These are phyloP conservation scores for Tylopilus sp. DNA, from an alignment of 1,284 basidiomycete species.

Conservation along the genomic window DNA sequence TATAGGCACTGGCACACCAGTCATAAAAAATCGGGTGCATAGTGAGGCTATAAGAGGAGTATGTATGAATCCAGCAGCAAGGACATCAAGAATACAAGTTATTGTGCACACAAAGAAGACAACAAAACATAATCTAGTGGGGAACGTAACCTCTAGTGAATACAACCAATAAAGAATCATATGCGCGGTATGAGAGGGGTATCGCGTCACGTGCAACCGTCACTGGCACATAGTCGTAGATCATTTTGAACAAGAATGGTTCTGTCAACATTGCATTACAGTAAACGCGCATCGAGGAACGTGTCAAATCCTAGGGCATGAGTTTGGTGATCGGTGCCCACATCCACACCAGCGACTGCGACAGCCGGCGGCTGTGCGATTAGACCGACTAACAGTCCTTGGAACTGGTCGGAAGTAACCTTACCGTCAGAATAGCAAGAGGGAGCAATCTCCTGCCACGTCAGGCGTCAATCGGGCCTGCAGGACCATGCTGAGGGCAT, in stretches of 20 bases:
- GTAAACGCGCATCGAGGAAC: not conserved
- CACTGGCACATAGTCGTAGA: not conserved
- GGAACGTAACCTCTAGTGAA: not conserved
- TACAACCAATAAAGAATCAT: not conserved
- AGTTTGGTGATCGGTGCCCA: too few relatives aligned
- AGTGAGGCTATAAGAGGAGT: not conserved
- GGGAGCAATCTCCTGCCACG: slow-evolving; percentile 30
- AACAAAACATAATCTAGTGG: not conserved
- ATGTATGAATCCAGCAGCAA: not conserved
- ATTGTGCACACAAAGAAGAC: not conserved
- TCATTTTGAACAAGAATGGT: not conserved
- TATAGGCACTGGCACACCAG: too few relatives aligned
- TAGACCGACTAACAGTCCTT: slow-evolving; percentile 1
- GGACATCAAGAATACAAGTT: not conserved
- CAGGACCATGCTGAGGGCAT: slow-evolving; percentile 42
- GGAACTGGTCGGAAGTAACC: slow-evolving; percentile 4
- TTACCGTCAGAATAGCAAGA: slow-evolving; percentile 19
- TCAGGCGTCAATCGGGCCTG: slow-evolving; percentile 32
- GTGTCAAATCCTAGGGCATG: slow-evolving; percentile 24
- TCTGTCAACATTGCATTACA: not conserved
- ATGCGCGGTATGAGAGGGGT: not conserved
- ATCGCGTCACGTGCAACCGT: not conserved
- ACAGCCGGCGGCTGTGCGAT: slow-evolving; percentile 16
- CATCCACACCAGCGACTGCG: not conserved
- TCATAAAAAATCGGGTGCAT: not conserved